A percentile compares a stretch with the other conserved stretches of the same genome.
These are phyloP conservation scores for Tricholoma furcatifolium DNA, from an alignment of 768 basidiomycete genomes.

Conservation along the genomic window DNA sequence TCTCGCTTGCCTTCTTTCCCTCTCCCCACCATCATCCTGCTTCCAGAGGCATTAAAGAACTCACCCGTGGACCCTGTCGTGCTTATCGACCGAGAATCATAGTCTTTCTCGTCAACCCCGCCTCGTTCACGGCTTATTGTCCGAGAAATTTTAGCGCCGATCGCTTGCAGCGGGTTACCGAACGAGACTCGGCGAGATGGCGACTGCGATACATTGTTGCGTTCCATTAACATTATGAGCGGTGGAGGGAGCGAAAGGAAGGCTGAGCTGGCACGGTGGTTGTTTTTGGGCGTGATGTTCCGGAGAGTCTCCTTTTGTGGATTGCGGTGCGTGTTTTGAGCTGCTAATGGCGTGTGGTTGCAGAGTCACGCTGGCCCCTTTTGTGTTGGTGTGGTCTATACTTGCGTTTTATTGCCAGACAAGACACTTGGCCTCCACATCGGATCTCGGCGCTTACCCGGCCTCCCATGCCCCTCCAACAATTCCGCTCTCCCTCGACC, in stretches of 20 bases:
- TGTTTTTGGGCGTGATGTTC: background rate
- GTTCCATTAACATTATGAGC: conserved; percentile 3
- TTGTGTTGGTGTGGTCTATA: too few relatives aligned
- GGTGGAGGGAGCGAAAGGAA: background rate
- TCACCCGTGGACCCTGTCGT: conserved; percentile 11
- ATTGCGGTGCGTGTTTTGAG: conserved; percentile 1
- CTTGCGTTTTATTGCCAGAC: too few relatives aligned
- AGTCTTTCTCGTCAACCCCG: conserved; percentile 3
- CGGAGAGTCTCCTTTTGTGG: too few relatives aligned
- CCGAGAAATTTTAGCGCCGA: conserved; percentile 13
- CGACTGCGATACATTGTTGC: conserved; percentile 6
- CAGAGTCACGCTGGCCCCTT: too few relatives aligned
- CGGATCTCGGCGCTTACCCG: too few relatives aligned
- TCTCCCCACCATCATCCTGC: background rate
- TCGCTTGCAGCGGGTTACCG: conserved; percentile 1
- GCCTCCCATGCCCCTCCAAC: too few relatives aligned
- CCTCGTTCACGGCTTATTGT: conserved; percentile 12
- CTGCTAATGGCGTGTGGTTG: conserved; percentile 6
- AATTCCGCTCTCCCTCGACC: too few relatives aligned
- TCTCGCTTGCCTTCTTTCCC: conserved; percentile 1
- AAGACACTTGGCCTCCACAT: too few relatives aligned
- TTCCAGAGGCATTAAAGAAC: background rate
- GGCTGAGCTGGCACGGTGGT: background rate
- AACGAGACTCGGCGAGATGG: conserved; percentile 12
- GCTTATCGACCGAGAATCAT: conserved; percentile 5